These are phyloP conservation scores for Blastocystis sp. DNA, from an alignment of 352 stramenopile species.

Conservation along the genomic window DNA sequence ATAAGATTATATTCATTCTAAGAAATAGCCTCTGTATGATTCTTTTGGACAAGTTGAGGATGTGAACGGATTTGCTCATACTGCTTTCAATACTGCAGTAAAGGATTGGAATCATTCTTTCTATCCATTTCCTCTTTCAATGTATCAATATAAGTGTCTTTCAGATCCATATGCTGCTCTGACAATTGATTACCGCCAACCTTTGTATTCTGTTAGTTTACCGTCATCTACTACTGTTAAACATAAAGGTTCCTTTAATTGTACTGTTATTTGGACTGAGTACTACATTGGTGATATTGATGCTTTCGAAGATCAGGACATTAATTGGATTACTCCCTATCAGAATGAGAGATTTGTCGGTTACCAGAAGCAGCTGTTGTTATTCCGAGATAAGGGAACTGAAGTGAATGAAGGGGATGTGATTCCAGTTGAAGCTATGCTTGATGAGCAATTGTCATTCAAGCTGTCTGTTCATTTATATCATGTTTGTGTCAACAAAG, in stretches of 20 bases:
- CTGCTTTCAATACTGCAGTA: slow-evolving; percentile 23
- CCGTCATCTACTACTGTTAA: not conserved
- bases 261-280: slow-evolving; percentile 31
- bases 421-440: not conserved
- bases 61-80: slow-evolving; percentile 54
- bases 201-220: not conserved
- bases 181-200: slow-evolving; percentile 14
- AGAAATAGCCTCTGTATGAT: not conserved
- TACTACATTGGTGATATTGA: slow-evolving; percentile 9
- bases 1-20: not conserved
- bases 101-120: not conserved
- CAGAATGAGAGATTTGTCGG: not conserved
- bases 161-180: slow-evolving; percentile 18
- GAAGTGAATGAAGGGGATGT: slow-evolving; percentile 35
- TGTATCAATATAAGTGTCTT: slow-evolving; percentile 45
- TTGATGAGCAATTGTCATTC: slow-evolving; percentile 3
- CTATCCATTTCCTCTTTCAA: slow-evolving; percentile 55
- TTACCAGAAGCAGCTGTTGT: slow-evolving; percentile 55
- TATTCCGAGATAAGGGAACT: not conserved
- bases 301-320: not conserved
- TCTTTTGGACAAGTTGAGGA: slow-evolving; percentile 30
- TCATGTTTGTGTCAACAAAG: too few relatives aligned
- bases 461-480: not conserved
- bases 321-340: slow-evolving; percentile 39
- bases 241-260: not conserved